Evolutionary conservation across 225 moss, liverwort and hornwort species (phyloP), one percentile per base, ranked within the genome.

Genomic region (Climacium dendroides): DNA sequence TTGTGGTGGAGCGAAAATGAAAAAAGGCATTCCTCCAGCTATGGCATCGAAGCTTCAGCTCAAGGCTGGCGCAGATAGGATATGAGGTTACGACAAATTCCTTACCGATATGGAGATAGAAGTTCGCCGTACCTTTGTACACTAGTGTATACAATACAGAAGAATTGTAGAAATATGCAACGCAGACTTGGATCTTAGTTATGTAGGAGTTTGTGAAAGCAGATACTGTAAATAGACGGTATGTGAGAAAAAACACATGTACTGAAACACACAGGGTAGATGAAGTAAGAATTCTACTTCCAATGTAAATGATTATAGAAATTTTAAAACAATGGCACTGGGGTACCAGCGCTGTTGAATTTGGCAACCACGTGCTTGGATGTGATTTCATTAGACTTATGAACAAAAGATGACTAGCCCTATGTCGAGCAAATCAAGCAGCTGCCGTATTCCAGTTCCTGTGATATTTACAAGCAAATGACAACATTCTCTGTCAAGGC

Each of bases 1-100:
- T 47, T 96, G 97, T 78, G 94, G 93, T 39, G 96, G 96, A 79
- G 74, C 47, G 78, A 95, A 93, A 54, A 69, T 84, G 85, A 98
- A 91, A 85, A 95, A 96, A 81, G 97, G 94, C 58, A 61, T 85
- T 7, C 94, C 94, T 53, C 89, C 92, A 41, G 71, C 75, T 41
- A 35, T 84, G 78, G 61, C 54, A 52, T 75, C 81, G 19, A 55
- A 86, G 48, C 13, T 83, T 61, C 65, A 59, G 74, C 41, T 76
- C 30, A 82, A 83, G 32, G 77, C 75, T 67, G 85, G 71, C 35
- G 83, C 50, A 32, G 81, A 45, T 12, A 79, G 28, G n/a, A 85
- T 59, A 45, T 76, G 41, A 79, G 50, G 15, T 41, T 34, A 25
- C 60, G 41, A 34, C 17, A 53, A 34, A 65, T 19, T 10, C 60